Evolutionary conservation across 83 land plant genomes (phyloP), one percentile per base, ranked within the genome.

Genomic region (Picea engelmannii): DNA sequence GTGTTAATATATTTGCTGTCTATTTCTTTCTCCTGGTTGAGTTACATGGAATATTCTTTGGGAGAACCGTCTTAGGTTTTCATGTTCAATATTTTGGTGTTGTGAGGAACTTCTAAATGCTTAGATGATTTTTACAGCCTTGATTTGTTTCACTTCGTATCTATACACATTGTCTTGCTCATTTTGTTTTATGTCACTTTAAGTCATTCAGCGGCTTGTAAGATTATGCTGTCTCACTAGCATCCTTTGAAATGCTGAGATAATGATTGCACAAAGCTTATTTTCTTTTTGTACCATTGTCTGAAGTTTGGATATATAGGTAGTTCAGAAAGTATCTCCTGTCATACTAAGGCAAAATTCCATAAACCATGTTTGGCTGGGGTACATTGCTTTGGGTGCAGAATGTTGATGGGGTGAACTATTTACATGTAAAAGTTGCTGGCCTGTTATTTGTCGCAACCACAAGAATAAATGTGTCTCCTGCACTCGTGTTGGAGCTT

Each of bases 381-480:
- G 58, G 2, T 73, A 5, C 24, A 17, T 66, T 67, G 73, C 69
- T 79, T 35, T 80, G 74, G 21, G 18, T 81, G 82, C 87, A 97
- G 99, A 97, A 95, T 85, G 92, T 95, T 59, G 98, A 97, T 84
- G 96, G 99, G 10, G 99, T 97, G 27, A 97, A 97, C 84, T 97
- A 97, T 80, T 84, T 95, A 40, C 99, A 97, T 82, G 98, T 97
- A 66, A 97, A 97, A 88, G 95, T 95, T 67, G 98, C 93, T 55
- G 98, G 99, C 20, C 80, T 97, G 85, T 85, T 97, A 49, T 97
- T 97, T 90, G 99, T 95, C 60, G 99, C 96, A 80, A 97, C 99
- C 6, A 93, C 96, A 65, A 96, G 99, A 76, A 92, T 90, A 52
- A 97, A 97, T 86, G 83, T 89, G 42, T 93, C 99, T 49, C 99